Percentiles rank a stretch among this genome's conserved stretches.
Evolutionary conservation across 2,329 filamentous ascomycete genomes (phyloP).

Genomic region (Zasmidium angulare): DNA sequence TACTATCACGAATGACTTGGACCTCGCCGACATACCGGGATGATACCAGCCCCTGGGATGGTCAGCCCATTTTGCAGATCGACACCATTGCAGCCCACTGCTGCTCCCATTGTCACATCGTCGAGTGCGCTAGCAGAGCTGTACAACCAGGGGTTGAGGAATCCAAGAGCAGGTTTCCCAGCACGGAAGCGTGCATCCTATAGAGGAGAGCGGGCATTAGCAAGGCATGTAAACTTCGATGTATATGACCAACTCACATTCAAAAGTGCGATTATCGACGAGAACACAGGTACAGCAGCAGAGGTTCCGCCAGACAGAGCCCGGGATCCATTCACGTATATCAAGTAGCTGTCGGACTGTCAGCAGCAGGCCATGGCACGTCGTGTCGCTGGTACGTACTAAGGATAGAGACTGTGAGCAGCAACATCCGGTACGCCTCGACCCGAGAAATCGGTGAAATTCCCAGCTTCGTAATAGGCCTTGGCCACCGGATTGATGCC

Average conservation of each 20-base stretch:
- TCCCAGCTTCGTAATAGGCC: conserved; percentile 21
- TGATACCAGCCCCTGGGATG: conserved; percentile 18
- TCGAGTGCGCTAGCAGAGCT: conserved; percentile 45
- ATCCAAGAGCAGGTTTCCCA: conserved; percentile 49
- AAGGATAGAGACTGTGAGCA: conserved; percentile 44
- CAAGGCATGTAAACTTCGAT: no score
- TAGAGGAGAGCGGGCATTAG: no score
- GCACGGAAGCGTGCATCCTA: conserved; percentile 54
- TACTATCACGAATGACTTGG: no score
- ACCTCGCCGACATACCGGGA: conserved; percentile 9
- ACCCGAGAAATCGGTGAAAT: conserved; percentile 29
- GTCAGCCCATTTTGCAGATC: conserved; percentile 14
- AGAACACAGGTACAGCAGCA: conserved; percentile 58
- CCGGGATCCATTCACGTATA: conserved; percentile 41
- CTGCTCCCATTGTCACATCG: conserved; percentile 44
- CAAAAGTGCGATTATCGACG: conserved; percentile 59
- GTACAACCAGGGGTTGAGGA: conserved; percentile 62
- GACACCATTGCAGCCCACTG: conserved; percentile 19
- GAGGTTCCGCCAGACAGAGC: conserved; percentile 44
- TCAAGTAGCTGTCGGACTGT: conserved; percentile 13
- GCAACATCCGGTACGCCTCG: conserved; percentile 47
- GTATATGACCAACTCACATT: conserved; percentile 39
- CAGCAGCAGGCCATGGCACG: not conserved
- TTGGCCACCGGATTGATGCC: conserved; percentile 18
- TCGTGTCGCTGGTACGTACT: not conserved